Evolutionary conservation across 805 yeast genomes (phyloP).

Genomic region (Maudiozyma serrabonitensis): DNA sequence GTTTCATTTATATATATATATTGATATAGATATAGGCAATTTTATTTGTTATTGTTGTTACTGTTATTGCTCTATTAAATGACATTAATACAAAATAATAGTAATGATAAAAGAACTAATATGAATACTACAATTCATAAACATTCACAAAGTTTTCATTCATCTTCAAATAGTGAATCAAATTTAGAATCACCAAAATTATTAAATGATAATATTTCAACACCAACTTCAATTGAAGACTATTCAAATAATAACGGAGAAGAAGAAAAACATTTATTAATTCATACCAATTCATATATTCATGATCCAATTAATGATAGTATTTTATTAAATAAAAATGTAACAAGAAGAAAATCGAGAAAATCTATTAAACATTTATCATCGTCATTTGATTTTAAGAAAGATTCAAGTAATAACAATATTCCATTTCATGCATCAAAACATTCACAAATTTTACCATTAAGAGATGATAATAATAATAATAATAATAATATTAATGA

Average conservation of each 20-base stretch:
- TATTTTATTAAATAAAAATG: constrained; percentile 28
- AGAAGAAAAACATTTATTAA: constrained; percentile 1
- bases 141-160: constrained; percentile 14
- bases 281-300: constrained; percentile 15
- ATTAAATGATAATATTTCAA: constrained; percentile 11
- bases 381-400: neutral
- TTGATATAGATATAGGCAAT: no score
- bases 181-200: constrained; percentile 16
- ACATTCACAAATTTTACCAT: constrained; percentile 29
- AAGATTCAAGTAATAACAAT: constrained; percentile 4
- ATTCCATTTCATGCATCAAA: constrained; percentile 29
- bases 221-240: constrained; percentile 9
- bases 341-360: constrained; percentile 9
- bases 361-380: constrained; percentile 3
- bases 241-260: neutral
- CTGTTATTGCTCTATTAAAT: no score
- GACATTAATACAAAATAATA: neutral
- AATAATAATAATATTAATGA: neutral
- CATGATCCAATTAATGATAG: constrained; percentile 28
- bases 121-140: constrained; percentile 2
- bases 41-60: no score
- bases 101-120: neutral
- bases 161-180: constrained; percentile 18
- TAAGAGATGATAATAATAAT: no score
- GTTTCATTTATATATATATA: no score